Conservation (phyloP, 192 early-diverging fungal genomes). For the Phycomyces nitens region DNA sequence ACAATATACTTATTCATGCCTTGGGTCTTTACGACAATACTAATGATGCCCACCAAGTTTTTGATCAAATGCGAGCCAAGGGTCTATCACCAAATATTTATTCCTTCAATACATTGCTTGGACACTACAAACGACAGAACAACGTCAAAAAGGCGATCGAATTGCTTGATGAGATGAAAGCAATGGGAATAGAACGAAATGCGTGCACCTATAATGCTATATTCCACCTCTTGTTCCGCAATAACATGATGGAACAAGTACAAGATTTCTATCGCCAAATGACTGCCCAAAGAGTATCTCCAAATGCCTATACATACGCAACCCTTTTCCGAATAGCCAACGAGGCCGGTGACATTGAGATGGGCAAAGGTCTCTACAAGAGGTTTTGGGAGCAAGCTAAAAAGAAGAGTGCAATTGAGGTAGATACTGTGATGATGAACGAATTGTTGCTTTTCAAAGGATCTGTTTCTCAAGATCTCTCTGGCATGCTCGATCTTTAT, state of each 20-base stretch:
- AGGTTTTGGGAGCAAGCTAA: background rate
- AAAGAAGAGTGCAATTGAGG: background rate
- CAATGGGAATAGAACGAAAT: slow-evolving; percentile 10
- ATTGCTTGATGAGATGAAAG: slow-evolving; percentile 18
- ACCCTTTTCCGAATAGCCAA: slow-evolving; percentile 24
- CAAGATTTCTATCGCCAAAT: slow-evolving; percentile 12
- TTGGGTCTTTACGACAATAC: slow-evolving; percentile 20
- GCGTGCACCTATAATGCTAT: slow-evolving; percentile 24
- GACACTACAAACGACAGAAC: slow-evolving; percentile 19
- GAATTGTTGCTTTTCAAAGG: slow-evolving; percentile 17
- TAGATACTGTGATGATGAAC: slow-evolving; percentile 12
- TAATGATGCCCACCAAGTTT: slow-evolving; percentile 18
- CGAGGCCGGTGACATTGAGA: background rate
- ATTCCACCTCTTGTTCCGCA: slow-evolving; percentile 6
- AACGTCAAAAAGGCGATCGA: slow-evolving; percentile 1
- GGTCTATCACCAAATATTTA: slow-evolving; percentile 25
- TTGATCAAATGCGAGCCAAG: slow-evolving; percentile 21
- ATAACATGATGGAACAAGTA: slow-evolving; percentile 5
- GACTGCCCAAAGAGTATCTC: slow-evolving; percentile 1
- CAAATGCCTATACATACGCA: slow-evolving; percentile 27
- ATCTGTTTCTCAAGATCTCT: background rate
- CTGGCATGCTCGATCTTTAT: slow-evolving; percentile 18
- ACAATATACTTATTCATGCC: slow-evolving; percentile 21
- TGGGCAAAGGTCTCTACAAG: slow-evolving; percentile 16
- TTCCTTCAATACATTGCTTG: slow-evolving; percentile 36